Conservation (phyloP, 768 basidiomycete species). For the Steccherinum ochraceum region DNA sequence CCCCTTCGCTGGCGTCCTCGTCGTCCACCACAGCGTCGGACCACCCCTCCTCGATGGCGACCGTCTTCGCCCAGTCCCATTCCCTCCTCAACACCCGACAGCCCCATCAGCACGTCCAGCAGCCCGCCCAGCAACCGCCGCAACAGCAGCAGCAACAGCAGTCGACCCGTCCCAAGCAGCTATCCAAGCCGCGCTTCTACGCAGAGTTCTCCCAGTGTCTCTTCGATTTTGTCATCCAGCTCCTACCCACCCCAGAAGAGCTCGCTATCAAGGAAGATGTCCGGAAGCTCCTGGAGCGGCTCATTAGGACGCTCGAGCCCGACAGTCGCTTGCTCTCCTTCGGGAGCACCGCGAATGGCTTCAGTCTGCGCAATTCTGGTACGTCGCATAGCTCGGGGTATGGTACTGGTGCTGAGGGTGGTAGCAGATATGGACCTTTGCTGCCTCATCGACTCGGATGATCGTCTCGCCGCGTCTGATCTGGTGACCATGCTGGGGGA, state of each 20-base stretch:
- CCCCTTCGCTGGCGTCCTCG: not conserved
- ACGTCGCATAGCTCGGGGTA: conserved; percentile 1
- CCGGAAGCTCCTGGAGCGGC: conserved; percentile 86
- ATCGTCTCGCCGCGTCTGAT: conserved; percentile 75
- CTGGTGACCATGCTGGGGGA: conserved; percentile 92
- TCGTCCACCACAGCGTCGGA: not conserved
- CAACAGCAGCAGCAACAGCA: not conserved
- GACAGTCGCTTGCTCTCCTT: conserved; percentile 87
- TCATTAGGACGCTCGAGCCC: conserved; percentile 93
- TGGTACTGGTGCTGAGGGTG: not conserved
- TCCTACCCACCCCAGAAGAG: conserved; percentile 86
- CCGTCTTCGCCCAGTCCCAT: conserved; percentile 8
- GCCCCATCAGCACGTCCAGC: conserved; percentile 7
- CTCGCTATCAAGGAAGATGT: conserved; percentile 95
- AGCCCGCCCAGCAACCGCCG: conserved; percentile 6
- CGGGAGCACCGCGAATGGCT: conserved; percentile 95
- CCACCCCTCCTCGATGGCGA: conserved; percentile 4
- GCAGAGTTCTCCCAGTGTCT: conserved; percentile 83
- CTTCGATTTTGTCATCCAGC: conserved; percentile 90
- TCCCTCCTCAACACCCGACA: conserved; percentile 3
- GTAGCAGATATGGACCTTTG: conserved; percentile 93
- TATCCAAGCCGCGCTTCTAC: conserved; percentile 58
- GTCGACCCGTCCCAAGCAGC: conserved; percentile 14
- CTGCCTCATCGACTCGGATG: conserved; percentile 87
- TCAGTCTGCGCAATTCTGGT: conserved; percentile 96